Conservation (phyloP, 495 filamentous ascomycete species). For the Cairneyella variabilis region DNA sequence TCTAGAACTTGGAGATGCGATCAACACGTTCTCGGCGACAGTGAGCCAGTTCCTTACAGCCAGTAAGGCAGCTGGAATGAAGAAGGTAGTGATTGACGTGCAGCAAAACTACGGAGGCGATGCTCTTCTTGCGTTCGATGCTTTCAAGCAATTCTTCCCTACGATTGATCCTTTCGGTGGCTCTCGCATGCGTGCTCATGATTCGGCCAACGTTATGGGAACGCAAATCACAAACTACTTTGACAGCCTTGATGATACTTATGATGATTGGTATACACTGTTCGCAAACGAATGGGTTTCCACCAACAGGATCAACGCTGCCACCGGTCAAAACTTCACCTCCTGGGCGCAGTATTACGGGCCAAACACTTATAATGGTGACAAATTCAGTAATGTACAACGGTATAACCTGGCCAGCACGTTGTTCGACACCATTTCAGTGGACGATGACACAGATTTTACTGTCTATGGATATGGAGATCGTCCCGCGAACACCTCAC, state of each 20-base stretch:
- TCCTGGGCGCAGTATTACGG: conserved; percentile 54
- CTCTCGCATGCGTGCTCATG: conserved; percentile 40
- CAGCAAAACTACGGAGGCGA: conserved; percentile 44
- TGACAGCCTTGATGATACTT: conserved; percentile 16
- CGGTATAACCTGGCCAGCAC: conserved; percentile 46
- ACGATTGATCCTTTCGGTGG: conserved; percentile 39
- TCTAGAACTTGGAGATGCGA: conserved; percentile 27
- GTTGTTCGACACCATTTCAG: conserved; percentile 31
- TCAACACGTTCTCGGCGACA: conserved; percentile 32
- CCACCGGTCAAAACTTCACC: conserved; percentile 40
- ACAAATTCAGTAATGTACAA: conserved; percentile 44
- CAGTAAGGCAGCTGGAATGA: conserved; percentile 32
- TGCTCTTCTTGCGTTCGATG: conserved; percentile 37
- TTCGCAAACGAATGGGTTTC: conserved; percentile 39
- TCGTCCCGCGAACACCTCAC: conserved; percentile 25
- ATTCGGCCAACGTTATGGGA: conserved; percentile 39
- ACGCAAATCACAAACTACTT: conserved; percentile 35
- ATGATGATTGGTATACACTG: conserved; percentile 24
- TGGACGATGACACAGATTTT: conserved; percentile 7
- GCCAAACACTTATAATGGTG: conserved; percentile 35
- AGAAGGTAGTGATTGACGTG: conserved; percentile 49
- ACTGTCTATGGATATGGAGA: conserved; percentile 39
- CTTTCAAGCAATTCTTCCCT: conserved; percentile 53
- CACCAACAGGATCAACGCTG: conserved; percentile 37
- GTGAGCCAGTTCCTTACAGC: conserved; percentile 39